phyloP scores from a whole-genome alignment of 164 flowering plant genomes.

The Cinnamomum micranthum region DNA sequence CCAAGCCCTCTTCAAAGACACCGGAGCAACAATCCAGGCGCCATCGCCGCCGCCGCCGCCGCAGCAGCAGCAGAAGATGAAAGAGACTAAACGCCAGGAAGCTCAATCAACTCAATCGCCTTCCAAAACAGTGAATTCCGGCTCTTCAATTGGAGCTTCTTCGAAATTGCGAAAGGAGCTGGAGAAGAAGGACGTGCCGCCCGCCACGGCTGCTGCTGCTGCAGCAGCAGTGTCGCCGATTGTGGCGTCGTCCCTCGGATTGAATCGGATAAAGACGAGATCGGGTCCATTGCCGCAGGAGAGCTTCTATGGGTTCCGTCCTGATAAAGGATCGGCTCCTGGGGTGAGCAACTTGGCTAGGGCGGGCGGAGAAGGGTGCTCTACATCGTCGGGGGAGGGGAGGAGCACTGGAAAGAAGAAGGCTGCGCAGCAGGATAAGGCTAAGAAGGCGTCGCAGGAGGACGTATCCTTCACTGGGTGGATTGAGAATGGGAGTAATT shows the following conservation, averaged over 20 bases:
- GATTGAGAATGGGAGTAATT: conserved; percentile 37
- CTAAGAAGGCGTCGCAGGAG: conserved; percentile 4
- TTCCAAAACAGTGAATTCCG: no score
- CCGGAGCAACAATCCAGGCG: conserved; percentile 9
- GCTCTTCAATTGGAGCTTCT: not conserved
- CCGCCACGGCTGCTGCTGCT: conserved; percentile 23
- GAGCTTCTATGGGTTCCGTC: conserved; percentile 55
- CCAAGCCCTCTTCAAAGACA: conserved; percentile 34
- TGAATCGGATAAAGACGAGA: conserved; percentile 89
- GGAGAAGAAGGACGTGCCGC: conserved; percentile 24
- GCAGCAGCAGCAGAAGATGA: conserved; percentile 25
- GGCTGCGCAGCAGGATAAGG: not conserved
- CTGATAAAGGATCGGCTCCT: conserved; percentile 8
- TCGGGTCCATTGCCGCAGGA: conserved; percentile 98
- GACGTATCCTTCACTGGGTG: conserved; percentile 5
- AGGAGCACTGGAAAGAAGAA: conserved; percentile 3
- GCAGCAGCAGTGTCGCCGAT: conserved; percentile 49
- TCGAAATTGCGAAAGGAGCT: conserved; percentile 7
- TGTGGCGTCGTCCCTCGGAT: conserved; percentile 78
- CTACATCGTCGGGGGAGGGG: conserved; percentile 7
- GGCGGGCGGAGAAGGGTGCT: conserved; percentile 4
- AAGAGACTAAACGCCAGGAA: conserved; percentile 35
- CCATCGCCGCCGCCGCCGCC: not conserved
- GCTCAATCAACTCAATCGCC: not conserved
- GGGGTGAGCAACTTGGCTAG: conserved; percentile 9